Evolutionary conservation across 2,329 filamentous ascomycete species (phyloP), one percentile per base, ranked within the genome.

Genomic region (Hysterium pulicare): DNA sequence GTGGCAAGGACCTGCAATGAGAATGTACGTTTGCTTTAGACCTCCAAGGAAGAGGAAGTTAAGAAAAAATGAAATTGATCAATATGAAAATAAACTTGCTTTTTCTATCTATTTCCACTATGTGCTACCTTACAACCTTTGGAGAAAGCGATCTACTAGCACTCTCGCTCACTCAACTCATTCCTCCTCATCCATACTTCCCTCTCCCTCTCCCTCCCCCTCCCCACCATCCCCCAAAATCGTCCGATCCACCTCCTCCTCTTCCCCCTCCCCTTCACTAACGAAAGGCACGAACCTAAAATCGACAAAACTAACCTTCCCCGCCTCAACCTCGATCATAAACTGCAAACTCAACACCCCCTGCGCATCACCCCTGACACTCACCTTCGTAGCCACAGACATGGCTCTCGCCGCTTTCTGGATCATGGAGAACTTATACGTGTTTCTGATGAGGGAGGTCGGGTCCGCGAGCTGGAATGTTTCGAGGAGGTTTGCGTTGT

Each of bases 311-410:
- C 82, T 87, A 30, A 82, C 73, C 20, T 68, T 68, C 17, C 79
- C 77, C 5, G 79, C 78, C 48, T 93, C 88, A 32, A 90, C 76
- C 61, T 96, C 89, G 13, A 98, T 84, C 86, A 98, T 93, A 58
- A 97, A 96, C 61, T 98, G 93, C 63, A 97, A 71, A 67, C 88
- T 96, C 50, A 98, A 68, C 22, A 98, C 91, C 0, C 93, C 91
- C 62, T 95, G 88, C 2, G 79, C 76, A 66, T 98, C 93, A 0
- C 89, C 85, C 13, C 93, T 78, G 47, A 98, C 78, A 61, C 90
- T 95, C 44, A 97, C 90, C 68, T 97, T 98, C 58, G 80, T 90
- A 4, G 90, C 89, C 28, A 90, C 81, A 34, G 84, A 83, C 91
- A 98, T 97, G n/a, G 93, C 91, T 50, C 91, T 84, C 34, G 82